These are phyloP conservation scores for Fragaria ananassa DNA, from an alignment of 306 rosid genomes.

Conservation along the genomic window DNA sequence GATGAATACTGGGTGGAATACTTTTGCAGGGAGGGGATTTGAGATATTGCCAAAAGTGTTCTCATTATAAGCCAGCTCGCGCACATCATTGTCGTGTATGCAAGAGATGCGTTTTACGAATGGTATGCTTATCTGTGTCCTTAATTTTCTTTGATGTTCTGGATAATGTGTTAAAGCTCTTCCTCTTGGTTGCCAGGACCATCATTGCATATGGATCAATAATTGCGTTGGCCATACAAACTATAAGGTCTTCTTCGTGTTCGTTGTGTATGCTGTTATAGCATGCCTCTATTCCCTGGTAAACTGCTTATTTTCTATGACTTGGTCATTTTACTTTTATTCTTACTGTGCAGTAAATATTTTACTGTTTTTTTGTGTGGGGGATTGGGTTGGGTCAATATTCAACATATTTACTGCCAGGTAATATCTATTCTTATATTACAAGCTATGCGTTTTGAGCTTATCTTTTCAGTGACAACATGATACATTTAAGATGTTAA, in stretches of 20 bases:
- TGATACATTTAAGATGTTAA: neutral
- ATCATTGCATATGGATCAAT: conserved; percentile 97
- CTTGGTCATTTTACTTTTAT: conserved; percentile 12
- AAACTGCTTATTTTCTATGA: conserved; percentile 32
- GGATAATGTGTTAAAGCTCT: conserved; percentile 34
- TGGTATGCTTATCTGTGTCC: conserved; percentile 57
- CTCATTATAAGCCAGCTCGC: conserved; percentile 95
- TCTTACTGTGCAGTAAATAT: neutral
- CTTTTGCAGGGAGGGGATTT: conserved; percentile 86
- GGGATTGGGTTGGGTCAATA: neutral
- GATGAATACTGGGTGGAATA: conserved; percentile 11
- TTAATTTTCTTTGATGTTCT: conserved; percentile 26
- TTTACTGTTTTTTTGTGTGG: neutral
- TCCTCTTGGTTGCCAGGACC: conserved; percentile 72
- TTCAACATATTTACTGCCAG: conserved; percentile 9
- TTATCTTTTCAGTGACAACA: conserved; percentile 15
- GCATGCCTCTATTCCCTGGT: conserved; percentile 93
- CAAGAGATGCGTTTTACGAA: conserved; percentile 89
- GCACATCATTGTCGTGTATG: conserved; percentile 99
- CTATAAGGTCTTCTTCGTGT: conserved; percentile 84
- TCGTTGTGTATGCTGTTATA: conserved; percentile 71
- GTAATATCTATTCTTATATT: neutral
- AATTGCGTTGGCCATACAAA: conserved; percentile 94
- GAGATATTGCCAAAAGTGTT: conserved; percentile 94
- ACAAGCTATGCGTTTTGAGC: conserved; percentile 6